Percentiles rank a stretch among this genome's conserved stretches.
Conservation (phyloP, 805 yeast species). For the Pichia rugopelliculosa region DNA sequence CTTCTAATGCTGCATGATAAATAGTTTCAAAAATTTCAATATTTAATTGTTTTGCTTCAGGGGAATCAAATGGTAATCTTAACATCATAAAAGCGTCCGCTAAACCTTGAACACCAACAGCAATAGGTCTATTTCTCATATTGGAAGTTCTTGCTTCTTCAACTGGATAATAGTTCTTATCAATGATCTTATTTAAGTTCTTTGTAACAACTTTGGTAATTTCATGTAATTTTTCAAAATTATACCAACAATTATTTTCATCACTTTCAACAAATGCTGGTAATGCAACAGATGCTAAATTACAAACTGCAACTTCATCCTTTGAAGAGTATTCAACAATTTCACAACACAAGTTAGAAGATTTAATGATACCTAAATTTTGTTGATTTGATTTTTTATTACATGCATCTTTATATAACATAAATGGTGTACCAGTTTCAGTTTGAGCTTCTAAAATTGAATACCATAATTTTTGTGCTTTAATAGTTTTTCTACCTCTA, state of each 20-base stretch:
- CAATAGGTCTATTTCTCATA: constrained; percentile 54
- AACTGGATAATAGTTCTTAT: constrained; percentile 50
- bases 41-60: constrained; percentile 48
- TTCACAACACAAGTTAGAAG: constrained; percentile 57
- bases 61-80: constrained; percentile 51
- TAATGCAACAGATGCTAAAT: constrained; percentile 52
- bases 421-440: constrained; percentile 59
- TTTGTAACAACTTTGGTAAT: constrained; percentile 47
- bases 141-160: constrained; percentile 47
- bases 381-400: constrained; percentile 52
- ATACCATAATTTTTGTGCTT: constrained; percentile 57
- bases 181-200: constrained; percentile 51
- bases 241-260: constrained; percentile 37
- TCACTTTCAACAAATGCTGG: constrained; percentile 48
- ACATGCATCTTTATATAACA: constrained; percentile 59
- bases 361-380: constrained; percentile 52
- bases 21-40: constrained; percentile 56
- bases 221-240: constrained; percentile 49
- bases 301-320: constrained; percentile 55
- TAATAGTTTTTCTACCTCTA: constrained; percentile 41
- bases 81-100: constrained; percentile 52
- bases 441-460: constrained; percentile 55
- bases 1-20: constrained; percentile 52
- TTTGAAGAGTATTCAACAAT: constrained; percentile 54
- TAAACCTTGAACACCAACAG: constrained; percentile 57